Percentiles rank a stretch among this genome's conserved stretches.
phyloP scores from a whole-genome alignment of 208 protist species.

The Wallacemonas collosoma region DNA sequence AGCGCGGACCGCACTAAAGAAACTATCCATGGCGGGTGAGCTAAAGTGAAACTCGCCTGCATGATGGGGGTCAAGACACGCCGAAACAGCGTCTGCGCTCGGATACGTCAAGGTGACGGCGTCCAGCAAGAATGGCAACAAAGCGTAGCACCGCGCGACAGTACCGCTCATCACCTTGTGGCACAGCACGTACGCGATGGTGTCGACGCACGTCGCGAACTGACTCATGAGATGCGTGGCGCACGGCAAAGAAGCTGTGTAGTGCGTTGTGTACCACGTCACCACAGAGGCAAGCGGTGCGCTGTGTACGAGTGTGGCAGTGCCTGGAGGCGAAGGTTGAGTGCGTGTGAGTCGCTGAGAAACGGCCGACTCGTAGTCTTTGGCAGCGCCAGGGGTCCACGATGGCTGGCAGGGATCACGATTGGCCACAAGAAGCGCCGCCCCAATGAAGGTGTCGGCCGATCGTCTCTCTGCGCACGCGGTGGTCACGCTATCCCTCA shows the following conservation, averaged over 20 bases:
- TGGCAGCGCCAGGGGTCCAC: conserved; percentile 1
- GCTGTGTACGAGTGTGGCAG: not conserved
- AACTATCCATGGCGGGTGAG: not conserved
- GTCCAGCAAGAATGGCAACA: conserved; percentile 11
- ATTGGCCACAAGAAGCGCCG: not conserved
- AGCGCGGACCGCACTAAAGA: not conserved
- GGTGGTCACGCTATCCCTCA: too few species aligned
- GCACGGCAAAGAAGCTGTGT: not conserved
- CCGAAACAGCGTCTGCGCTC: not conserved
- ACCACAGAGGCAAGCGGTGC: not conserved
- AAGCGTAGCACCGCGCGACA: conserved; percentile 10
- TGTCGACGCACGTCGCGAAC: not conserved
- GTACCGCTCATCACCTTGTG: conserved; percentile 10
- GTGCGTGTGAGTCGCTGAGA: not conserved
- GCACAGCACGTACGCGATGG: conserved; percentile 6
- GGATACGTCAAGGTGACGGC: not conserved
- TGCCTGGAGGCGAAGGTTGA: not conserved
- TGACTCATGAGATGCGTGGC: not conserved
- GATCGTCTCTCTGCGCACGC: not conserved
- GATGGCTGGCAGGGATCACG: not conserved
- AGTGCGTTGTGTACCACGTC: not conserved
- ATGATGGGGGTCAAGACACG: not conserved
- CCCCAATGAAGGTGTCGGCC: not conserved
- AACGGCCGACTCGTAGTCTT: conserved; percentile 9
- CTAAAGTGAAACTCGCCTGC: not conserved